These are phyloP conservation scores for Monosiga brevicollis DNA, from an alignment of 78 protist species.

Conservation along the genomic window DNA sequence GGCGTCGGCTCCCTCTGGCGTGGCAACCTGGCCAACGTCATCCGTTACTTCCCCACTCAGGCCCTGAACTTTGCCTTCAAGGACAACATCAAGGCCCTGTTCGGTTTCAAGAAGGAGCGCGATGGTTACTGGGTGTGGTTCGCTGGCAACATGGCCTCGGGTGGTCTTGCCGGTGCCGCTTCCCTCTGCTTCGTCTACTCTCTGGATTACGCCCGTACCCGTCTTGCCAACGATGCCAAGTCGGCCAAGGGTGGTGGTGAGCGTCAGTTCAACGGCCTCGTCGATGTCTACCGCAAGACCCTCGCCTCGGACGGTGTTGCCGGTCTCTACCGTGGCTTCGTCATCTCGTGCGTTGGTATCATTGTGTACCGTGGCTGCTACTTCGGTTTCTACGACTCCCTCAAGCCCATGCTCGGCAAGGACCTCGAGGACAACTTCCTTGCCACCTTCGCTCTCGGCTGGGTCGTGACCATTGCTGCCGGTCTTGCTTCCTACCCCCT, in stretches of 20 bases:
- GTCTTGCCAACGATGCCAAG: slow-evolving; percentile 81
- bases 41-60: slow-evolving; percentile 98
- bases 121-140: slow-evolving; percentile 50
- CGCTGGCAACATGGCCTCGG: slow-evolving; percentile 82
- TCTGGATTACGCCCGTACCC: slow-evolving; percentile 96
- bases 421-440: slow-evolving; percentile 21
- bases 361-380: slow-evolving; percentile 87
- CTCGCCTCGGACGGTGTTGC: slow-evolving; percentile 45
- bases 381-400: slow-evolving; percentile 90
- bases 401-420: slow-evolving; percentile 22
- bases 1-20: slow-evolving; percentile 81
- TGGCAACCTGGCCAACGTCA: slow-evolving; percentile 90
- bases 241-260: slow-evolving; percentile 39
- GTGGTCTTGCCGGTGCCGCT: slow-evolving; percentile 96
- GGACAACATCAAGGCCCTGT: slow-evolving; percentile 81
- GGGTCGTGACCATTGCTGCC: slow-evolving; percentile 59
- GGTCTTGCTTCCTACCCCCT: slow-evolving; percentile 89
- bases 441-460: slow-evolving; percentile 34
- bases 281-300: slow-evolving; percentile 71
- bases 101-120: slow-evolving; percentile 33
- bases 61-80: slow-evolving; percentile 97
- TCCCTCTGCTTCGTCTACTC: slow-evolving; percentile 90
- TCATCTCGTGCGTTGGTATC: slow-evolving; percentile 85
- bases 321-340: slow-evolving; percentile 94
- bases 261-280: slow-evolving; percentile 89